Base-by-base conservation (phyloP, 805 yeast genomes). In the Ogataea allantospora region DNA sequence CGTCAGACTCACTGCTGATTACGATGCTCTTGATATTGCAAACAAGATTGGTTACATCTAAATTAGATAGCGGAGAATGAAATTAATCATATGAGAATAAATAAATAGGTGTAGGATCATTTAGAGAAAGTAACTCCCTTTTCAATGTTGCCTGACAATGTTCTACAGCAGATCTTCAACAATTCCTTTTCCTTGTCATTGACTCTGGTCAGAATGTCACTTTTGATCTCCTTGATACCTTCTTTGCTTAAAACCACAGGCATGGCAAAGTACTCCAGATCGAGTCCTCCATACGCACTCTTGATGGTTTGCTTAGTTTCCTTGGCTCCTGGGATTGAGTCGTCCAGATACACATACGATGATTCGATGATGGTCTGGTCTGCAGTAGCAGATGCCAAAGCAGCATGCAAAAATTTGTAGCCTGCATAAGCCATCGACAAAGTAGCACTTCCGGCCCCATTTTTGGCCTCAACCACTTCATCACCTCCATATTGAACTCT, bases 21-120 rank as follows among this genome's bases (percentile, higher is more conserved):
- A 82, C 80, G 99, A 93, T 77, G 98, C 98, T 73, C 85, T 93
- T 70, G 99, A 93, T 73, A 88, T 93, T 73, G 99, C 99, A 71
- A 89, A 89, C 95, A 88, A 93, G 78, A 93, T 91, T 69, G 99
- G 99, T 77, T 89, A 88, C 95, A 83, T 91, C 38, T 35, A 33
- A 33, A 25, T 73, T 91, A 80, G 85, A 62, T 47, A 34, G 46
- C 41, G 41, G 35, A 38, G 35, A 38, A 31, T 38, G 33, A 38
- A n/a, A 31, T 22, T 38, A 38, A 38, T 38, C 41, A 33, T 27
- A 32, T 33, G 37, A 34, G 31, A 43, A 43, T n/a, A 18, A 35
- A 17, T 44, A 29, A 30, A 21, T 30, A 28, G 13, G 51, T 61
- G 63, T 56, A 20, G 30, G 11, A 16, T 28, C 23, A 31, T 25